Evolutionary conservation across 495 filamentous ascomycete species (phyloP).

Genomic region (Neurospora sp.): DNA sequence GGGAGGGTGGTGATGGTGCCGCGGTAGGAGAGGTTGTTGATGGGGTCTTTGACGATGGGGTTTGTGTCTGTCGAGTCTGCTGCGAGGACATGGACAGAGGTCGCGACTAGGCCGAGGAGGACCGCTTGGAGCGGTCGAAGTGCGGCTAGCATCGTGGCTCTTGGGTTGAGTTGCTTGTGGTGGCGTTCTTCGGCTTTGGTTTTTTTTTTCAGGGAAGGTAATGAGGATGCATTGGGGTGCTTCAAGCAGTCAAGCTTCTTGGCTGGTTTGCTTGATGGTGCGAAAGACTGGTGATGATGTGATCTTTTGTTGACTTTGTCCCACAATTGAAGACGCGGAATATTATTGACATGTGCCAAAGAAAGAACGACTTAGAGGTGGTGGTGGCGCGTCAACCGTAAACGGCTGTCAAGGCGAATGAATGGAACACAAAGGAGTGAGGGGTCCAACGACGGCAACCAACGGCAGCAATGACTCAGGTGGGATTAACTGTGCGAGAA

Average conservation of each 20-base stretch:
- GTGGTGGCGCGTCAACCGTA: not conserved
- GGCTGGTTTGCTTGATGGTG: not conserved
- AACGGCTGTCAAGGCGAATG: not conserved
- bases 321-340: not conserved
- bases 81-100: not conserved
- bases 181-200: too few relatives aligned
- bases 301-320: not conserved
- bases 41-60: not conserved
- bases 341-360: not conserved
- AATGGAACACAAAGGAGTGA: not conserved
- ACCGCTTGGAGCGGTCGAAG: not conserved
- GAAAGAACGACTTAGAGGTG: not conserved
- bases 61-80: not conserved
- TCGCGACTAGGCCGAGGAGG: not conserved
- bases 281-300: not conserved
- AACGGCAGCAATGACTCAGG: not conserved
- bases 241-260: not conserved
- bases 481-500: not conserved
- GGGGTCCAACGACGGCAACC: not conserved
- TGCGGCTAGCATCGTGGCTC: not conserved
- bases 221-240: not conserved
- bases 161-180: not conserved
- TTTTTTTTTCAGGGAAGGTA: too few relatives aligned
- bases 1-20: not conserved
- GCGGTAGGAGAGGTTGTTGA: not conserved